Evolutionary conservation across 192 early-diverging fungal genomes (phyloP).

Genomic region (Coemansia sp.): DNA sequence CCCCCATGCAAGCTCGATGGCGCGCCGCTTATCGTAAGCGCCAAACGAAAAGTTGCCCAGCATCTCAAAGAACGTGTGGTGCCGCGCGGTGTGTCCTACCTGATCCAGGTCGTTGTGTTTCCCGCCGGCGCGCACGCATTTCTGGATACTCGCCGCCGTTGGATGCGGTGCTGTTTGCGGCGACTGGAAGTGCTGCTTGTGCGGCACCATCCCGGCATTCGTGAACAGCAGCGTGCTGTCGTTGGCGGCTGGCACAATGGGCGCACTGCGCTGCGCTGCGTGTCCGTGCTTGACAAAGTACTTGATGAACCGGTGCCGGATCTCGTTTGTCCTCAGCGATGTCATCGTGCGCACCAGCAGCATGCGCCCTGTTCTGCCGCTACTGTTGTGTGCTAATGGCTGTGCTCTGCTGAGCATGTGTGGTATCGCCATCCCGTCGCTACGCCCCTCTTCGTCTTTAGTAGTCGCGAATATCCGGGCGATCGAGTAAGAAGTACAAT

Average conservation of each 20-base stretch:
- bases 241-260: slow-evolving; percentile 83
- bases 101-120: slow-evolving; percentile 99
- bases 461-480: no score
- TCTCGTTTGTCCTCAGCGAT: slow-evolving; percentile 60
- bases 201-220: slow-evolving; percentile 98
- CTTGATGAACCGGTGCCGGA: slow-evolving; percentile 84
- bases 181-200: slow-evolving; percentile 91
- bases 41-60: slow-evolving; percentile 99
- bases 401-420: no score
- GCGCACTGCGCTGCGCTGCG: slow-evolving; percentile 71
- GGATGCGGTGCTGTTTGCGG: slow-evolving; percentile 83
- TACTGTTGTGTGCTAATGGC: no score
- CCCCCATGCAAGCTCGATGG: slow-evolving; percentile 88
- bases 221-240: slow-evolving; percentile 95
- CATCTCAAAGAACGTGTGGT: slow-evolving; percentile 99
- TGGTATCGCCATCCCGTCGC: no score
- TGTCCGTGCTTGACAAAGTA: slow-evolving; percentile 78
- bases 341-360: slow-evolving; percentile 7
- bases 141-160: slow-evolving; percentile 91
- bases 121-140: slow-evolving; percentile 96
- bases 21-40: slow-evolving; percentile 94
- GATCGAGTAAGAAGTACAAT: no score
- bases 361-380: no score
- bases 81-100: slow-evolving; percentile 93
- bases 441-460: no score